Base-by-base conservation (phyloP, 2,329 filamentous ascomycete genomes). In the Fusarium gaditjirri region DNA sequence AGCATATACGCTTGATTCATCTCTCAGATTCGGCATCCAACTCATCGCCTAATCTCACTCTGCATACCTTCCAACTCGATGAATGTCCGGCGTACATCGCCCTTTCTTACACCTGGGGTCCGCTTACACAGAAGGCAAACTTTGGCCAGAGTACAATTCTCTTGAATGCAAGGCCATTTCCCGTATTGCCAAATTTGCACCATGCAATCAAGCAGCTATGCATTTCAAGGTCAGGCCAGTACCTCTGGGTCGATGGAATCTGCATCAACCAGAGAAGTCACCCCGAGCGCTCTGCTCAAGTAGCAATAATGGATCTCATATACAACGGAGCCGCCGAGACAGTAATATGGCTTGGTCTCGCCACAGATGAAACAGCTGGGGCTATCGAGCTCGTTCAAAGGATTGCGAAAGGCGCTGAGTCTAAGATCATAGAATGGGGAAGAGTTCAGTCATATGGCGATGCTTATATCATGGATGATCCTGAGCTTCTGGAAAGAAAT, bases 381-480 rank as follows among this genome's bases (percentile, higher is more conserved):
- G 46, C 29, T 49, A 23, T 49, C n/a, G 46, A 49, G 29, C 46
- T 49, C 29, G 46, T 49, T 17, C 29, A 49, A 23, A 33, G 13
- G 11, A 33, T 33, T 19, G 29, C 29, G 29, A 49, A 49, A 13
- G 46, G n/a, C 14, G 29, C 46, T 33, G 21, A 71, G 50, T 29
- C 39, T 25, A 70, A 64, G 60, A 66, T 75, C 49, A 46, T 76
- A 16, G 36, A 68, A 14, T 70, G 70, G 49, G 65, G 64, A 5
- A 58, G 38, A 7, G 66, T 33, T 6, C 69, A 75, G 16, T 55
- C 59, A 5, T 65, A 69, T 19, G 67, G 68, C 3, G 63, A 75
- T 35, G 62, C 62, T 31, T 75, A 72, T 17, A 61, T 76, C 17
- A 33, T 55, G 70, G 59, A 75, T 27, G 72, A 75, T 10, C n/a